phyloP scores from a whole-genome alignment of 768 basidiomycete species.

The Hypsizygus marmoreus region DNA sequence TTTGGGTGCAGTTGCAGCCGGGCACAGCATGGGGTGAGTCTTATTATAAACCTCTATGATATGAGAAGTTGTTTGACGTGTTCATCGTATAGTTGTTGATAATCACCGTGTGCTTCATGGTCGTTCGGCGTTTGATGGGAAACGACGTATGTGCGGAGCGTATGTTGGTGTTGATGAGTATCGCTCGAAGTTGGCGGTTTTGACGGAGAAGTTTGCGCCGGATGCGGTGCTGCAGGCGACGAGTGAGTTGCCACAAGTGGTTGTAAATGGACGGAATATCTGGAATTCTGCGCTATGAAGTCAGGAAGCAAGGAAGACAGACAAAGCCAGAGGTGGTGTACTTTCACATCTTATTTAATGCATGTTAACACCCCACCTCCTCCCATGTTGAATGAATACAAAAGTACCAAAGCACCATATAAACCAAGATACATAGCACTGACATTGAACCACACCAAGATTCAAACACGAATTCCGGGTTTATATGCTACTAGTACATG shows the following conservation, averaged over 20 bases:
- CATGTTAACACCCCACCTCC: too few species aligned
- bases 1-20: conserved; percentile 87
- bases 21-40: conserved; percentile 83
- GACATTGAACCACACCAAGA: too few species aligned
- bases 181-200: conserved; percentile 71
- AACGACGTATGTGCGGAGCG: conserved; percentile 92
- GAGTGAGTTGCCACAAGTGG: conserved; percentile 20
- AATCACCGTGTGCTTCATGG: conserved; percentile 96
- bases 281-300: conserved; percentile 63
- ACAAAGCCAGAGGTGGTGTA: too few species aligned
- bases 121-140: conserved; percentile 86
- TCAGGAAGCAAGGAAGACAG: too few species aligned
- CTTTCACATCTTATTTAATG: too few species aligned
- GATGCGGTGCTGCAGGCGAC: conserved; percentile 29
- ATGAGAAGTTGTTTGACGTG: not conserved
- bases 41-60: not conserved
- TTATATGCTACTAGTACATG: too few species aligned
- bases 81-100: conserved; percentile 65
- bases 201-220: conserved; percentile 58
- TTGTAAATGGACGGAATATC: conserved; percentile 46
- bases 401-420: too few species aligned
- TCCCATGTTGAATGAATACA: too few species aligned
- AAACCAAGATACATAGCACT: too few species aligned
- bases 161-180: conserved; percentile 94
- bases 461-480: too few species aligned